Evolutionary conservation across 2,329 filamentous ascomycete species (phyloP).

Genomic region (Xylaria sp.): DNA sequence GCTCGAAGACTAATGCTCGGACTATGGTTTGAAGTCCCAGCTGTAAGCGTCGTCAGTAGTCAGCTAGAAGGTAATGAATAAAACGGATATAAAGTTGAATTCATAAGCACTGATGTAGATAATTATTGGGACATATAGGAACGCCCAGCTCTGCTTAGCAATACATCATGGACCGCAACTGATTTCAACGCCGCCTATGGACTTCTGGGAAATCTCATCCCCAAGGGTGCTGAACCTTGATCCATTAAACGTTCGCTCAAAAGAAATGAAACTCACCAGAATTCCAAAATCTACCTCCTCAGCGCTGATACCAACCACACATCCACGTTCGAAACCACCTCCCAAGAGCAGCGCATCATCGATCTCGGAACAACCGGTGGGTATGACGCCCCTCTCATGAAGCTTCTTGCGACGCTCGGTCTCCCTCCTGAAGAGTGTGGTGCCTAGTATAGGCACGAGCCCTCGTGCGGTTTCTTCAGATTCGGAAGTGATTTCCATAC

Average conservation of each 20-base stretch:
- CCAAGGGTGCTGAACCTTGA: not conserved
- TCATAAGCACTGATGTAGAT: not conserved
- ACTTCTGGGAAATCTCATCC: not conserved
- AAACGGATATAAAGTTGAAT: not conserved
- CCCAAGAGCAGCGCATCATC: slow-evolving; percentile 60
- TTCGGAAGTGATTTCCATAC: not conserved
- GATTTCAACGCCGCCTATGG: not conserved
- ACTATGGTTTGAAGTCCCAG: slow-evolving; percentile 63
- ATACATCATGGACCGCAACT: not conserved
- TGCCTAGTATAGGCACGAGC: slow-evolving; percentile 57
- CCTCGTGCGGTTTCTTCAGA: not conserved
- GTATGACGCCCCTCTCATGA: slow-evolving; percentile 48
- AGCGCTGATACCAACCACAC: slow-evolving; percentile 64
- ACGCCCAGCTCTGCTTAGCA: not conserved
- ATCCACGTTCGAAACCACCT: slow-evolving; percentile 61
- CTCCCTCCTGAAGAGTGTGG: slow-evolving; percentile 56
- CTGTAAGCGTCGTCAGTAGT: slow-evolving; percentile 35
- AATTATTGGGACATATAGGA: not conserved
- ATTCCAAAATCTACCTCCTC: slow-evolving; percentile 63
- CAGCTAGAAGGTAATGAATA: not conserved
- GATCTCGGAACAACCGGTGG: slow-evolving; percentile 60
- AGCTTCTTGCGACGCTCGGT: slow-evolving; percentile 50
- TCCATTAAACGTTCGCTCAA: not conserved
- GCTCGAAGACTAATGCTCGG: slow-evolving; percentile 51
- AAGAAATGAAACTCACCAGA: slow-evolving; percentile 52